Base-by-base conservation (phyloP, 1,139 yeast genomes). In the Pichia sp. region DNA sequence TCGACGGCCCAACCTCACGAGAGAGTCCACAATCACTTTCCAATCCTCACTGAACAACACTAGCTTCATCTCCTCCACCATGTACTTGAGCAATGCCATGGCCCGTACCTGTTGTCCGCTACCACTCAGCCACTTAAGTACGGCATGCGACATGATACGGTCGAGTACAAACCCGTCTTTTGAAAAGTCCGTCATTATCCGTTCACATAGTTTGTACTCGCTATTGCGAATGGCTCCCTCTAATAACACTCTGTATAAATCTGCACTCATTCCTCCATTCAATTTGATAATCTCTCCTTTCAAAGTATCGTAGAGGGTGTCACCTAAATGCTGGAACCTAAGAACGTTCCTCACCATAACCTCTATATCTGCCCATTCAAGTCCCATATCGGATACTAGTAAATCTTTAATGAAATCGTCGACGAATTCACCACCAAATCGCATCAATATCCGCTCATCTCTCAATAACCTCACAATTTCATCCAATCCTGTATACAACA, bases 1-100 rank as follows among this genome's bases (percentile, higher is more conserved):
- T 11, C 37, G 23, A 22, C 43, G 31, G 3, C 46, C 50, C 11
- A 45, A 16, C 13, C 36, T 20, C 14, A 48, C 22, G 15, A 53
- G 34, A 6, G 47, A 32, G 3, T 38, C 40, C 14, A 51, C 38
- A 5, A 47, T 25, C 10, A 29, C 33, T 12, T 38, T 30, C 16
- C 40, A 35, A 35, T 53, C 58, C 7, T 27, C 22, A 3, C 27
- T 30, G 16, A 44, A 44, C 14, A 51, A 30, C 9, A 38, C 34
- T 15, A 36, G 40, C 20, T 43, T 39, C n/a, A 41, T 34, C 5
- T 37, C 26, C 7, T 37, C 17, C 4, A 46, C 29, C 15, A 52
- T 40, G 8, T 47, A 31, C 23, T 48, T 47, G 30, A 49, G 31
- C 13, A 48, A 24, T 21, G 42, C 49, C 16, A 51, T 25, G 35